Conservation (phyloP, 495 filamentous ascomycete species). For the Tuber calosporum region DNA sequence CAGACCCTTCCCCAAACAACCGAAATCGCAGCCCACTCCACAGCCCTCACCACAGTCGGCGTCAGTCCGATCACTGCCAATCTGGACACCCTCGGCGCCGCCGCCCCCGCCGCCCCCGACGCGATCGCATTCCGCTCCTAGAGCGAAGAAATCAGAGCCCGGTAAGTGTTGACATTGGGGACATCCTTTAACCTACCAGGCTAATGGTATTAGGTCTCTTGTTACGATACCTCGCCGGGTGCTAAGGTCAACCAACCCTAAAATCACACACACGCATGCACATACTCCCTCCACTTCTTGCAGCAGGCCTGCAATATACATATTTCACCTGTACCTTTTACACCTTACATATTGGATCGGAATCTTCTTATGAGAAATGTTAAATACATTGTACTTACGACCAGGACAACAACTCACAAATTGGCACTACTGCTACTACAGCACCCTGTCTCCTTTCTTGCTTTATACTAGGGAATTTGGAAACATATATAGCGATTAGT, state of each 20-base stretch:
- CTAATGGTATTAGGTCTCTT: neutral
- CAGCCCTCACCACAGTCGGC: neutral
- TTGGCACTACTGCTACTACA: neutral
- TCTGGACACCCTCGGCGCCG: neutral
- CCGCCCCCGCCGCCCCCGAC: neutral
- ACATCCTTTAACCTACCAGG: neutral
- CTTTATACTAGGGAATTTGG: neutral
- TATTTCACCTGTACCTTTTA: neutral
- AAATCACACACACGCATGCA: neutral
- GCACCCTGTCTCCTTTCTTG: neutral
- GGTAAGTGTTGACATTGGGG: neutral
- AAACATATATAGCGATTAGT: neutral
- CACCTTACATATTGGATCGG: neutral
- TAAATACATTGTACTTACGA: neutral
- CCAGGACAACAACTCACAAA: neutral
- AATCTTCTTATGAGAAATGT: neutral
- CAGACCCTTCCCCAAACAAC: neutral
- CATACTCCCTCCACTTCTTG: neutral
- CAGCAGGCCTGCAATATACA: neutral
- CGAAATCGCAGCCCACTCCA: neutral
- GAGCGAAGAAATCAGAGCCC: neutral
- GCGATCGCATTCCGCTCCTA: neutral
- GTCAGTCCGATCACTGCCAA: neutral
- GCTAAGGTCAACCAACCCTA: neutral
- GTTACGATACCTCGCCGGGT: conserved; percentile 1